Conservation (phyloP, 257 asterid species). For the Solanum lignicaule region DNA sequence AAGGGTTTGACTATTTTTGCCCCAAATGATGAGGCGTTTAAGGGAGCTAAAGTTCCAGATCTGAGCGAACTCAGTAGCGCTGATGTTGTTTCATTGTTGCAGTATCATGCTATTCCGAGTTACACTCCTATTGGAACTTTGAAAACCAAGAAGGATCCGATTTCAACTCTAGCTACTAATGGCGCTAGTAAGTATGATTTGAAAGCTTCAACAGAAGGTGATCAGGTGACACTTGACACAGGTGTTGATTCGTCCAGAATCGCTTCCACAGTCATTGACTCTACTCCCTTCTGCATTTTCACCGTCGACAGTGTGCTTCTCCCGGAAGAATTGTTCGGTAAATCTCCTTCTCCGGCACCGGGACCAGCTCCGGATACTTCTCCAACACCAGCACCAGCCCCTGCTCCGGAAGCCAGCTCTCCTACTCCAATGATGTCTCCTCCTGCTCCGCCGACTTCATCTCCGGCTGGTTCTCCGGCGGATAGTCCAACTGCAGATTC, state of each 20-base stretch:
- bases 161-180: conserved; percentile 68
- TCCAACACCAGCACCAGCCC: conserved; percentile 51
- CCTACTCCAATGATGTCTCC: conserved; percentile 59
- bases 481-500: conserved; percentile 57
- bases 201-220: conserved; percentile 54
- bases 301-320: conserved; percentile 77
- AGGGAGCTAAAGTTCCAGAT: conserved; percentile 53
- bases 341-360: conserved; percentile 79
- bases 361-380: conserved; percentile 70
- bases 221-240: conserved; percentile 65
- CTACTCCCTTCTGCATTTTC: conserved; percentile 79
- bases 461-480: conserved; percentile 59
- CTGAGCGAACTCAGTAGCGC: conserved; percentile 58
- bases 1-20: conserved; percentile 81
- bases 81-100: conserved; percentile 59
- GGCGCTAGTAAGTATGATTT: conserved; percentile 77
- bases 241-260: conserved; percentile 81
- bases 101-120: conserved; percentile 68
- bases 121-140: conserved; percentile 70
- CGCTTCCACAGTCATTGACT: conserved; percentile 77
- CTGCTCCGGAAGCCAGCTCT: conserved; percentile 40
- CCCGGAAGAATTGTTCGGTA: conserved; percentile 77
- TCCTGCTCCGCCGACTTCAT: conserved; percentile 62
- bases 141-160: conserved; percentile 39
- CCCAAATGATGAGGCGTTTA: conserved; percentile 89